Base-by-base conservation (phyloP, 2,329 filamentous ascomycete genomes). In the Cordyceps pruinosa region DNA sequence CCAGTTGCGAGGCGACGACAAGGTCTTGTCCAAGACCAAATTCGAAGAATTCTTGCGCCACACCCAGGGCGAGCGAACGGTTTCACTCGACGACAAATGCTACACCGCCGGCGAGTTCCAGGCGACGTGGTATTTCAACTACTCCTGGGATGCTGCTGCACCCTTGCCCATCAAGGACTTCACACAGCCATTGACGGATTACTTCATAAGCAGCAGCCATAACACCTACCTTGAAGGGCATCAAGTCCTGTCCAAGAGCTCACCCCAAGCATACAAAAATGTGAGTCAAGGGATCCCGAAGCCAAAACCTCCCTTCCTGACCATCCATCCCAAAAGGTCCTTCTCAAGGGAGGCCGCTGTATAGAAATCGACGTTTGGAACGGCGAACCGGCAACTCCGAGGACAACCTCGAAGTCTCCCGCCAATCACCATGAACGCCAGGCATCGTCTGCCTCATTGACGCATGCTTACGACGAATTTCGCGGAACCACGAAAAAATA, bases 291-390 rank as follows among this genome's bases (percentile, higher is more conserved):
- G 15, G 15, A 1, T 6, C n/a, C n/a, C 8, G 6, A n/a, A 23
- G 19, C 37, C 6, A 23, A 4, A n/a, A 17, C n/a, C 37, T 12
- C 3, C 21, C 23, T 32, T 28, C 13, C 41, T 46, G 5, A 55
- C 30, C 15, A 3, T 10, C 47, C 41, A n/a, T 35, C 19, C 17
- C 28, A 55, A 64, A 42, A 89, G 81, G 87, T 88, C 13, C 82
- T 97, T 13, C 77, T 82, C 35, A 81, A 84, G 52, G 89, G 89
- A 48, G 96, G 92, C 66, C 85, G 92, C 60, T 97, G 91, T 66
- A 90, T 97, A 47, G 92, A 97, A 70, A 94, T 97, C 56, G 93
- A 97, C 67, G 90, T 97, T 3, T 96, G 92, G 89, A 89, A 97
- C 70, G 89, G 90, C 13, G 75, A 81, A 60, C 69, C 75, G 19